Evolutionary conservation across 1,284 basidiomycete species (phyloP).

Genomic region (Papiliotrema terrestris): DNA sequence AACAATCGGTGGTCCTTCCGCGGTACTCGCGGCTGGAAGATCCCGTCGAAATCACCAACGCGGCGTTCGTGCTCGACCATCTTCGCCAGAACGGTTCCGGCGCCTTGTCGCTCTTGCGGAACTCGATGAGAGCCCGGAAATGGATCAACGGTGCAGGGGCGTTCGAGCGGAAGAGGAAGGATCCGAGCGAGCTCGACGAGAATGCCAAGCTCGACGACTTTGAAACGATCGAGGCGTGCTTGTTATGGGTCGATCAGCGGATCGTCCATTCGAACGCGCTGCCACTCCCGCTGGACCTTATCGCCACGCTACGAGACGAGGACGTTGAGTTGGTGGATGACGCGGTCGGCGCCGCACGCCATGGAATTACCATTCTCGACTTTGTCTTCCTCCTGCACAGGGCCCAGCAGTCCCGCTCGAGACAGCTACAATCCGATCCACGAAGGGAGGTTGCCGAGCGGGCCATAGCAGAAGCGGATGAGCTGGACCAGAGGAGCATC

Average conservation of each 20-base stretch:
- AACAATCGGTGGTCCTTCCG: constrained; percentile 5
- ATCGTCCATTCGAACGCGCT: neutral
- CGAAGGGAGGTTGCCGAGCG: too few relatives aligned
- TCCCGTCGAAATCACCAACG: constrained; percentile 49
- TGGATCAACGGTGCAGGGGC: neutral
- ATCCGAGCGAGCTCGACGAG: neutral
- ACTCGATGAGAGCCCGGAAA: neutral
- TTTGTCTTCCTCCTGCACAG: neutral
- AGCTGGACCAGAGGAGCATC: too few relatives aligned
- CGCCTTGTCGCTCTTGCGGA: constrained; percentile 42
- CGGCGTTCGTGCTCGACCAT: constrained; percentile 71
- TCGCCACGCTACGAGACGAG: neutral
- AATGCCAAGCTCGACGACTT: neutral
- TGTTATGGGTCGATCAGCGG: neutral
- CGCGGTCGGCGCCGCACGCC: too few relatives aligned
- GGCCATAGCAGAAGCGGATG: too few relatives aligned
- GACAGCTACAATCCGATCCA: too few relatives aligned
- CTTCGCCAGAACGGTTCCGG: constrained; percentile 75
- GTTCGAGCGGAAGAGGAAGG: neutral
- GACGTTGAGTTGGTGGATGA: too few relatives aligned
- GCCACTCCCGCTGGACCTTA: neutral
- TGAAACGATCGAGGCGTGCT: neutral
- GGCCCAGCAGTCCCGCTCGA: neutral
- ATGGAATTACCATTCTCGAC: neutral
- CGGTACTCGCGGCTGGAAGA: constrained; percentile 6